Evolutionary conservation across 2,329 filamentous ascomycete genomes (phyloP).

Genomic region (Botryotinia convoluta): DNA sequence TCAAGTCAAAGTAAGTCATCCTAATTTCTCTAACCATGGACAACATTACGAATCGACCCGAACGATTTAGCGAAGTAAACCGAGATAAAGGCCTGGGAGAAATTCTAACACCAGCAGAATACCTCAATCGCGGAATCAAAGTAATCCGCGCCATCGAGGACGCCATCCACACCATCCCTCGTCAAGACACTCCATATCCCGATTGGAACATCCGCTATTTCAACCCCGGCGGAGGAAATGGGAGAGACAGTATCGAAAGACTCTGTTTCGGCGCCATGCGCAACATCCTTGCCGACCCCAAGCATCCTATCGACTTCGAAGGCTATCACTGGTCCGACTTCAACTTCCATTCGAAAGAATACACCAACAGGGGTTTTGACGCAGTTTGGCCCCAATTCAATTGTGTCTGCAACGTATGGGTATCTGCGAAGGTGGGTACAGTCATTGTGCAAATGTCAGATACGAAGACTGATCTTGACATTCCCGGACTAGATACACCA

Average conservation of each 20-base stretch:
- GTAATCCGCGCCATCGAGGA: not conserved
- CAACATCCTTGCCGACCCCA: not conserved
- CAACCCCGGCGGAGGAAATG: not conserved
- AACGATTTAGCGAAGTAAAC: not conserved
- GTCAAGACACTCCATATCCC: not conserved
- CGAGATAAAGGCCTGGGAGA: not conserved
- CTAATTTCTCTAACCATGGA: not conserved
- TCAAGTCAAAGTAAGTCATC: not conserved
- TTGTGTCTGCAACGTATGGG: not conserved
- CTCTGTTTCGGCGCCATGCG: no score
- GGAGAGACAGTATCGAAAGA: accelerated
- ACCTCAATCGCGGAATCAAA: not conserved
- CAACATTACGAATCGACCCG: not conserved
- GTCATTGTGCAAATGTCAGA: not conserved
- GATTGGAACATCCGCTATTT: not conserved
- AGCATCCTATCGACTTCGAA: not conserved
- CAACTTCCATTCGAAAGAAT: not conserved
- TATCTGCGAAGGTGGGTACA: not conserved
- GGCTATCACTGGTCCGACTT: not conserved
- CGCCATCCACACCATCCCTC: not conserved
- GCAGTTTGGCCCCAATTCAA: not conserved
- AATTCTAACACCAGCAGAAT: not conserved
- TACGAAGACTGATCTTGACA: not conserved
- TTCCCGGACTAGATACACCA: not conserved
- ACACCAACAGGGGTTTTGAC: not conserved